Conservation (phyloP, 2,329 filamentous ascomycete species). For the Septoria petroselini region DNA sequence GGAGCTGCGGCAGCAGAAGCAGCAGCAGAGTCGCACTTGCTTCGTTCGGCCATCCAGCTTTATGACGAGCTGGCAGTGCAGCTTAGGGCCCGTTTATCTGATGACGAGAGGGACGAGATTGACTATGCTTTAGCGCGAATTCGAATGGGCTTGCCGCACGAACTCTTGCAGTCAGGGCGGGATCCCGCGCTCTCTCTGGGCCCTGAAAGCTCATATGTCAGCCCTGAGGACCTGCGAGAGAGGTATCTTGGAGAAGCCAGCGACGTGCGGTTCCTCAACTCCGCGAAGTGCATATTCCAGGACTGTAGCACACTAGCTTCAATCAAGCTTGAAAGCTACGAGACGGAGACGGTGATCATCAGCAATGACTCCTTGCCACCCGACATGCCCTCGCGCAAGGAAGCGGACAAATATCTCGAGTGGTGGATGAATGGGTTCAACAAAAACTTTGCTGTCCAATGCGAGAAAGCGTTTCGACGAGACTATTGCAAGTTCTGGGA, state of each 20-base stretch:
- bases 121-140: no score
- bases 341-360: slow-evolving; percentile 2
- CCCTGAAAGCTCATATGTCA: no score
- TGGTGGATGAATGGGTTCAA: slow-evolving; percentile 4
- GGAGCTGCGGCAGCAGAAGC: no score
- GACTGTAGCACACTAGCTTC: not conserved
- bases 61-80: no score
- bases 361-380: slow-evolving; percentile 6
- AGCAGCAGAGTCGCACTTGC: no score
- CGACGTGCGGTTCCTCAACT: slow-evolving; percentile 12
- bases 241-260: slow-evolving; percentile 12
- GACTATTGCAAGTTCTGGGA: slow-evolving; percentile 14
- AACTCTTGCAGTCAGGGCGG: no score
- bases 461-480: slow-evolving; percentile 10
- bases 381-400: slow-evolving; percentile 8
- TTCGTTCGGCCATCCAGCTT: no score
- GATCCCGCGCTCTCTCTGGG: no score
- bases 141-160: no score
- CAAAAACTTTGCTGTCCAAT: slow-evolving; percentile 5
- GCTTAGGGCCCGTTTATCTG: no score
- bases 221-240: slow-evolving; percentile 3
- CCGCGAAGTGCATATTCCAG: slow-evolving; percentile 8
- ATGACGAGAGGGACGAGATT: no score
- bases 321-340: slow-evolving; percentile 5
- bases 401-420: slow-evolving; percentile 10